phyloP scores from a whole-genome alignment of 805 yeast species.

The Ogataea pini region DNA sequence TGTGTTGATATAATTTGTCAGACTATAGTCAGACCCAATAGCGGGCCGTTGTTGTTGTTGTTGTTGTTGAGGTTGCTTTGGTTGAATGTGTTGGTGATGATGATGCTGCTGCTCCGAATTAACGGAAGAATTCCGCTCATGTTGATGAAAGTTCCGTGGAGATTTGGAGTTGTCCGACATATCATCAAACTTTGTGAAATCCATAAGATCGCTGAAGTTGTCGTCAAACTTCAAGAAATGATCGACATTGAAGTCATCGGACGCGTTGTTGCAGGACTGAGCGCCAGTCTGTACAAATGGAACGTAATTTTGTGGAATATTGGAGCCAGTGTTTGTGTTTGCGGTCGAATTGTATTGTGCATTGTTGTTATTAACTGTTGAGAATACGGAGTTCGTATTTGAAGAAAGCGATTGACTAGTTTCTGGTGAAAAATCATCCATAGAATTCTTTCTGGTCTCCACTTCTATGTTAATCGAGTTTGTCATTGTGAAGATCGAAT shows the following conservation, averaged over 20 bases:
- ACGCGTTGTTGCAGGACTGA: slow-evolving; percentile 11
- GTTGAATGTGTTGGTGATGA: background rate
- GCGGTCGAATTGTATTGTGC: slow-evolving; percentile 10
- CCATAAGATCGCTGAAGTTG: slow-evolving; percentile 30
- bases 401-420: slow-evolving; percentile 30
- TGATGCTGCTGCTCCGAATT: background rate
- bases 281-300: background rate
- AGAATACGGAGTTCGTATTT: slow-evolving; percentile 25
- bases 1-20: slow-evolving; percentile 35
- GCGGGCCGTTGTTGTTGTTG: slow-evolving; percentile 3
- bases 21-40: slow-evolving; percentile 22
- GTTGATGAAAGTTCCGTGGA: background rate
- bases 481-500: slow-evolving; percentile 19
- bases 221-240: slow-evolving; percentile 35
- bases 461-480: slow-evolving; percentile 30
- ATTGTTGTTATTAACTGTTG: slow-evolving; percentile 14
- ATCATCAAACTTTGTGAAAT: slow-evolving; percentile 30
- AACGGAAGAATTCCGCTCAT: background rate
- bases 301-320: background rate
- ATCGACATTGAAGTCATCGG: slow-evolving; percentile 35
- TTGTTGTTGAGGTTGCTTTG: slow-evolving; percentile 1
- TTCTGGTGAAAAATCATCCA: slow-evolving; percentile 29
- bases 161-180: background rate
- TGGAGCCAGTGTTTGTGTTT: background rate
- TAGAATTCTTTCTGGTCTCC: slow-evolving; percentile 18